phyloP scores from a whole-genome alignment of 495 filamentous ascomycete genomes.

The Xylaria nigripes region DNA sequence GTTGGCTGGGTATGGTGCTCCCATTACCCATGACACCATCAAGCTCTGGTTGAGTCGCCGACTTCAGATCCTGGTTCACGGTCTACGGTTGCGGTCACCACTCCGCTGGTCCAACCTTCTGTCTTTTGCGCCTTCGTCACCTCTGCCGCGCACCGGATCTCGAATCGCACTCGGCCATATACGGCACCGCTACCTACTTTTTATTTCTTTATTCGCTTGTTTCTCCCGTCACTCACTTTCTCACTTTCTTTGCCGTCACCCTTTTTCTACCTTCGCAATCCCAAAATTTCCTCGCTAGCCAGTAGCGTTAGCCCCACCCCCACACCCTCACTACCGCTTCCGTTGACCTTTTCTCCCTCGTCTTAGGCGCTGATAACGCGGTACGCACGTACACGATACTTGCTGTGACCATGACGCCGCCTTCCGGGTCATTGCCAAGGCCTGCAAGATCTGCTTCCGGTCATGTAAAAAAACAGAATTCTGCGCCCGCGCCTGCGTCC shows the following conservation, averaged over 20 bases:
- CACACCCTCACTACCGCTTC: background rate
- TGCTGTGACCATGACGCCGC: conserved; percentile 19
- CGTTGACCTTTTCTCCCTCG: background rate
- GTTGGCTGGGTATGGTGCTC: conserved; percentile 9
- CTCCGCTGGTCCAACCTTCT: conserved; percentile 15
- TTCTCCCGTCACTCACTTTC: background rate
- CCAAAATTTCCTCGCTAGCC: background rate
- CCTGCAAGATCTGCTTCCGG: conserved; percentile 18
- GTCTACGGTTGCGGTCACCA: conserved; percentile 5
- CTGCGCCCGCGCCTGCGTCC: background rate
- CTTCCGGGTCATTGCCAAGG: conserved; percentile 15
- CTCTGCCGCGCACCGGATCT: conserved; percentile 13
- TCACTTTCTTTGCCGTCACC: background rate
- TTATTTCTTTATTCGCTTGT: background rate
- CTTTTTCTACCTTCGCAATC: background rate
- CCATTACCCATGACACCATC: conserved; percentile 15
- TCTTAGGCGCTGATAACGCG: background rate
- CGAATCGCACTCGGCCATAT: conserved; percentile 9
- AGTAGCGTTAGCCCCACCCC: background rate
- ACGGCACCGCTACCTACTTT: background rate
- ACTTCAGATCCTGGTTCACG: conserved; percentile 16
- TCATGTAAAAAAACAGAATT: conserved; percentile 16
- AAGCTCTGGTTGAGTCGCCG: conserved; percentile 25
- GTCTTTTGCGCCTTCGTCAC: conserved; percentile 6
- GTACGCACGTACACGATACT: background rate